Evolutionary conservation across 2,329 filamentous ascomycete species (phyloP).

Genomic region (Xylogone sp.): DNA sequence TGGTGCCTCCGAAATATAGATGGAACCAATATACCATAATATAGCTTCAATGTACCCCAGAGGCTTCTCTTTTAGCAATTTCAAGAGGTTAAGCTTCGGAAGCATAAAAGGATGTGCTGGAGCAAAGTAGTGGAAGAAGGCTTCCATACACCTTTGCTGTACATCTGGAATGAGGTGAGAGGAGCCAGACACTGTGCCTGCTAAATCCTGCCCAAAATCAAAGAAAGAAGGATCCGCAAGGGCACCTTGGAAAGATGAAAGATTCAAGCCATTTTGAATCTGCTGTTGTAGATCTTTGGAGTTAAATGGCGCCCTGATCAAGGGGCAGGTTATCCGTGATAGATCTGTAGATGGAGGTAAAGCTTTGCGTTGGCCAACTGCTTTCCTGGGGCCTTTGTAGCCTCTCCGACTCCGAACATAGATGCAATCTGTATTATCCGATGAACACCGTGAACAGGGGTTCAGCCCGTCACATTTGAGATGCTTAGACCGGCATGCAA

Average conservation of each 20-base stretch:
- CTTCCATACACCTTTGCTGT: constrained; percentile 24
- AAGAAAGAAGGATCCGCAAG: constrained; percentile 17
- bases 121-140: constrained; percentile 43
- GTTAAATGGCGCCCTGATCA: constrained; percentile 13
- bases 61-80: constrained; percentile 43
- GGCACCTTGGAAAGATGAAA: constrained; percentile 21
- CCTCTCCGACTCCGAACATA: constrained; percentile 73
- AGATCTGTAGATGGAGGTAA: constrained; percentile 20
- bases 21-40: constrained; percentile 24
- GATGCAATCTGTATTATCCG: constrained; percentile 57
- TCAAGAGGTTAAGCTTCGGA: constrained; percentile 47
- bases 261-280: constrained; percentile 8
- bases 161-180: constrained; percentile 40
- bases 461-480: constrained; percentile 71
- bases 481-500: constrained; percentile 45
- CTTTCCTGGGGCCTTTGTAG: constrained; percentile 59
- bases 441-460: constrained; percentile 65
- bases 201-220: constrained; percentile 14
- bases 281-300: constrained; percentile 7
- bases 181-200: constrained; percentile 38
- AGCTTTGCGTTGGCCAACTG: constrained; percentile 35
- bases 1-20: constrained; percentile 22
- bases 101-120: constrained; percentile 55
- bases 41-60: constrained; percentile 21
- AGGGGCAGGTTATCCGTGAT: constrained; percentile 13